phyloP scores from a whole-genome alignment of 208 protist genomes.

The Crithidia thermophila region DNA sequence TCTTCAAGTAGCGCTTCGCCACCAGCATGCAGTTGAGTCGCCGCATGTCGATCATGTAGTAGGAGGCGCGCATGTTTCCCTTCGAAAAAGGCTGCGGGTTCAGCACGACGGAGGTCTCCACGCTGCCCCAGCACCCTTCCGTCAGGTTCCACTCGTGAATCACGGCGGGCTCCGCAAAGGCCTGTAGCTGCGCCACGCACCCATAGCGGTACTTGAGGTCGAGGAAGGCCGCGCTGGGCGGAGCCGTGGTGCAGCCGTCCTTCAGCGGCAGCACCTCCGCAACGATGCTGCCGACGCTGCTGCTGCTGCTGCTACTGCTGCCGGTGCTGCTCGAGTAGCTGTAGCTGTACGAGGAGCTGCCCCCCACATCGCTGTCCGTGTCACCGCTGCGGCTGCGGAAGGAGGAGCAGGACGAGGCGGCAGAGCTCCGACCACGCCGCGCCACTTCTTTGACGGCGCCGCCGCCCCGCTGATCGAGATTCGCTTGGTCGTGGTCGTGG shows the following conservation, averaged over 20 bases:
- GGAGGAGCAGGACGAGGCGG: conserved; percentile 32
- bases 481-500: background rate
- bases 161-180: conserved; percentile 57
- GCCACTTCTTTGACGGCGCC: too few species aligned
- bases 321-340: conserved; percentile 29
- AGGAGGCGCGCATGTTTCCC: conserved; percentile 87
- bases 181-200: conserved; percentile 35
- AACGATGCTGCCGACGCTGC: conserved; percentile 25
- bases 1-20: conserved; percentile 76
- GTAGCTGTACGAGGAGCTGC: conserved; percentile 38
- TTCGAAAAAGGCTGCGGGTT: conserved; percentile 66
- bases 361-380: conserved; percentile 22
- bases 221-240: conserved; percentile 46
- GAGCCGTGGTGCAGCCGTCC: conserved; percentile 46
- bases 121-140: conserved; percentile 59
- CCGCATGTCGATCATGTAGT: conserved; percentile 77
- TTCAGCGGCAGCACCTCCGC: conserved; percentile 49
- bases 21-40: conserved; percentile 72
- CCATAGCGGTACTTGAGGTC: conserved; percentile 56
- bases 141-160: conserved; percentile 78
- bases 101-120: conserved; percentile 69
- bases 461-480: too few species aligned
- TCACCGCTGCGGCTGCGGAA: conserved; percentile 31
- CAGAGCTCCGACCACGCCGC: background rate
- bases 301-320: conserved; percentile 26